These are phyloP conservation scores for Wickerhamiella australiensis DNA, from an alignment of 805 yeast genomes.

Conservation along the genomic window DNA sequence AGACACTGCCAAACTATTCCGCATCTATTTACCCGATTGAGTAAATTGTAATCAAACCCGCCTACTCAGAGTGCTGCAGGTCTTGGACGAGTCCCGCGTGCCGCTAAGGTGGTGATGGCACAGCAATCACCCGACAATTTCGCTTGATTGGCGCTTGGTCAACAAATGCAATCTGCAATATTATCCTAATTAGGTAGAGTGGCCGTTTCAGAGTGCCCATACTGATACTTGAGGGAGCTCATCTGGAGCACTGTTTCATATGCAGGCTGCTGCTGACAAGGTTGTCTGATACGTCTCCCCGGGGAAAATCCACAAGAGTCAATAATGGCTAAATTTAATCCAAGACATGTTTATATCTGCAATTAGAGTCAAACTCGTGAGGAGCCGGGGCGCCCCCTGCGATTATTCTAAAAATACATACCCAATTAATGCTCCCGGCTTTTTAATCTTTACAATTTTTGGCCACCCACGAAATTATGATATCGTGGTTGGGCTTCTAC, in stretches of 20 bases:
- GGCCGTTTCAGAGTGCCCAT: background rate
- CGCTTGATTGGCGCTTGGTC: background rate
- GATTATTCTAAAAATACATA: background rate
- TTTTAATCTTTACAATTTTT: background rate
- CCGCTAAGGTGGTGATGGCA: background rate
- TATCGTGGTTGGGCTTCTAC: slow-evolving; percentile 1
- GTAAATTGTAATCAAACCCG: background rate
- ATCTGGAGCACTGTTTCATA: background rate
- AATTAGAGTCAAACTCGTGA: background rate
- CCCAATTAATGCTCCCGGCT: background rate
- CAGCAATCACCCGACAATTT: background rate
- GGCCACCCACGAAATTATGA: background rate
- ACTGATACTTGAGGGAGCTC: background rate
- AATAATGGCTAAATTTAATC: background rate
- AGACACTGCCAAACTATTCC: background rate
- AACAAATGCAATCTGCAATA: background rate
- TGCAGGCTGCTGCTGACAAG: background rate
- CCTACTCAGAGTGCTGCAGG: background rate
- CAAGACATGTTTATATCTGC: background rate
- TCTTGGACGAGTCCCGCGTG: background rate
- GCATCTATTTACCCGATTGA: slow-evolving; percentile 6
- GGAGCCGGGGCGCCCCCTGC: too few relatives aligned
- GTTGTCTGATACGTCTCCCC: background rate
- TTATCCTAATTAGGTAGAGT: background rate
- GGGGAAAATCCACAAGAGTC: background rate